phyloP scores from a whole-genome alignment of 148 eudicot species.

The Fagopyrum esculentum region DNA sequence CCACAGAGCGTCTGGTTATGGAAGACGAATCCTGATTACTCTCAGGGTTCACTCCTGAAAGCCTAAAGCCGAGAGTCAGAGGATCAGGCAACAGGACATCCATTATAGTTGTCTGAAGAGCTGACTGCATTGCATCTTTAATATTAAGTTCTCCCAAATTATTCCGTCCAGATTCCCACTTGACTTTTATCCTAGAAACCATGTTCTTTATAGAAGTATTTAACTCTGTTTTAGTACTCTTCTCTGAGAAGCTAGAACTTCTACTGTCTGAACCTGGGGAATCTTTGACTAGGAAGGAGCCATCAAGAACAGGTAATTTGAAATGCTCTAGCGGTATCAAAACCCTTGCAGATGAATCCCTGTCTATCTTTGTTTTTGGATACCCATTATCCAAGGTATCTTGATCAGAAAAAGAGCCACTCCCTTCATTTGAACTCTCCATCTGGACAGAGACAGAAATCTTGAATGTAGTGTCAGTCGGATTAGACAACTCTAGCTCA shows the following conservation, averaged over 20 bases:
- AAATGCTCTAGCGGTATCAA: conserved; percentile 93
- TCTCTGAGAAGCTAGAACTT: conserved; percentile 68
- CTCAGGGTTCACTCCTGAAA: conserved; percentile 29
- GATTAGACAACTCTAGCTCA: conserved; percentile 89
- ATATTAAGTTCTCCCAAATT: conserved; percentile 92
- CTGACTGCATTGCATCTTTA: conserved; percentile 84
- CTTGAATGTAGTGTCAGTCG: conserved; percentile 84
- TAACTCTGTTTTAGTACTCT: conserved; percentile 72
- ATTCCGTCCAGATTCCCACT: conserved; percentile 96
- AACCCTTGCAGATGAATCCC: conserved; percentile 91
- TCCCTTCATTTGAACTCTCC: conserved; percentile 35
- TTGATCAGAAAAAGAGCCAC: conserved; percentile 21
- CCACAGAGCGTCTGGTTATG: conserved; percentile 32
- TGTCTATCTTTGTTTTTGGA: conserved; percentile 83
- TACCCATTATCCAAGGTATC: conserved; percentile 50
- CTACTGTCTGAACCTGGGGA: conserved; percentile 29
- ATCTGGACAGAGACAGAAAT: conserved; percentile 71
- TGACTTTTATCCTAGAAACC: conserved; percentile 82
- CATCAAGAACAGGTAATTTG: conserved; percentile 82
- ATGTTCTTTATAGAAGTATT: conserved; percentile 84
- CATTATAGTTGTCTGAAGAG: conserved; percentile 93
- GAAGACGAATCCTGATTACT: conserved; percentile 19
- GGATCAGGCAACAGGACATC: conserved; percentile 96
- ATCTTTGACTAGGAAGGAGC: conserved; percentile 58
- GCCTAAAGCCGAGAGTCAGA: conserved; percentile 83